phyloP scores from a whole-genome alignment of 192 early-diverging fungal species.

The Rhizophagus sp. region DNA sequence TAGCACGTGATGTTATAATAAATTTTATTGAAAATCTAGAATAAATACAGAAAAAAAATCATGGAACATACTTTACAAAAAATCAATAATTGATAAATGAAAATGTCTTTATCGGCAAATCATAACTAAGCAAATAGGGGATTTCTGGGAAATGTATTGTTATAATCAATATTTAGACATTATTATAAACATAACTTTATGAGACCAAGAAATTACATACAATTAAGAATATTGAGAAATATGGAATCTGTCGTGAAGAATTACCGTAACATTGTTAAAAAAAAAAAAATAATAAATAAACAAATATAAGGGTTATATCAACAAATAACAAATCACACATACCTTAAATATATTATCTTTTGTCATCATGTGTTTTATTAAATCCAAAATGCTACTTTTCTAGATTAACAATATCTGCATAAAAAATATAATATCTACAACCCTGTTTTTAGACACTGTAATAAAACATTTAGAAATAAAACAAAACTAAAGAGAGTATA shows the following conservation, averaged over 20 bases:
- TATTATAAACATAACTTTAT: background rate
- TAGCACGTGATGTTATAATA: too few relatives aligned
- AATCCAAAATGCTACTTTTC: background rate
- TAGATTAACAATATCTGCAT: background rate
- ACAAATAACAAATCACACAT: background rate
- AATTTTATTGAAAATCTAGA: too few relatives aligned
- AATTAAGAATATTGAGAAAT: background rate
- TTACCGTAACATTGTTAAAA: background rate
- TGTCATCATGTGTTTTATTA: background rate
- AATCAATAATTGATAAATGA: too few relatives aligned
- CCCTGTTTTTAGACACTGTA: background rate
- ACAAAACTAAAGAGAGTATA: background rate
- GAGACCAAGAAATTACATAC: background rate
- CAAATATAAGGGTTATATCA: too few relatives aligned
- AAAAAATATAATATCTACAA: background rate
- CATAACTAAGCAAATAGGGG: background rate
- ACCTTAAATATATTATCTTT: background rate
- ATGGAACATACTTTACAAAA: too few relatives aligned
- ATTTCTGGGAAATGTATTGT: background rate
- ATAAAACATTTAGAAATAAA: slow-evolving; percentile 1
- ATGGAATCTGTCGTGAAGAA: background rate
- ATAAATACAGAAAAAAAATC: too few relatives aligned
- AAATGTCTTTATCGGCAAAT: background rate
- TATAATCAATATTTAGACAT: background rate
- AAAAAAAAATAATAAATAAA: too few relatives aligned